Conservation (phyloP, 2,329 filamentous ascomycete genomes). For the Botryotinia convoluta region DNA sequence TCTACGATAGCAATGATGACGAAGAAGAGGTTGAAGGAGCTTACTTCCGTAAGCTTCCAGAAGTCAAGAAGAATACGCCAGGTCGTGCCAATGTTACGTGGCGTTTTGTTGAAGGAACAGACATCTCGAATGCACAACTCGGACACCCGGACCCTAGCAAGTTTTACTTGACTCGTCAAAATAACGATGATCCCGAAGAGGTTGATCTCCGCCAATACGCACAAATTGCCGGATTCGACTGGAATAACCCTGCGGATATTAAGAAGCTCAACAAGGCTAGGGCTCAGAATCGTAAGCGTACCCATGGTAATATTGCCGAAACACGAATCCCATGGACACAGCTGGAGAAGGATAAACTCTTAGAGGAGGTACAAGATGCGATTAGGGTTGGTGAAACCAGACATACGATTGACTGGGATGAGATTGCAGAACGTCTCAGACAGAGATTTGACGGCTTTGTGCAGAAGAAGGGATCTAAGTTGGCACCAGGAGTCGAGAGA, state of each 20-base stretch:
- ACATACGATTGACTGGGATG: slow-evolving; percentile 1
- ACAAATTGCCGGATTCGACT: slow-evolving; percentile 1
- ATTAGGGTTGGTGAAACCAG: background rate
- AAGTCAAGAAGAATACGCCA: slow-evolving; percentile 13
- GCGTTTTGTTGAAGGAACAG: slow-evolving; percentile 6
- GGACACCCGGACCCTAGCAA: slow-evolving; percentile 6
- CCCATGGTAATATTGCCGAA: background rate
- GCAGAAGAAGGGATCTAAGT: background rate
- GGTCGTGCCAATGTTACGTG: slow-evolving; percentile 3
- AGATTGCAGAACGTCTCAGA: background rate
- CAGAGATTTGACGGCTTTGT: background rate
- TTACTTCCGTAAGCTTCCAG: background rate
- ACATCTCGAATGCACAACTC: background rate
- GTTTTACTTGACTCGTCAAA: slow-evolving; percentile 9
- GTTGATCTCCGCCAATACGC: slow-evolving; percentile 4
- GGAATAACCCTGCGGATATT: background rate
- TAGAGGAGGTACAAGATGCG: slow-evolving; percentile 5
- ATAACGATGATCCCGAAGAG: background rate
- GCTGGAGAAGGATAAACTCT: background rate
- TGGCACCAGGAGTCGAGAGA: slow-evolving; percentile 10
- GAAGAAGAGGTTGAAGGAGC: background rate
- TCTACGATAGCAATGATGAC: slow-evolving; percentile 8
- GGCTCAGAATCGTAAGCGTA: slow-evolving; percentile 1
- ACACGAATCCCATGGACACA: slow-evolving; percentile 12
- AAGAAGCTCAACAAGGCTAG: background rate